Evolutionary conservation across 2,329 filamentous ascomycete genomes (phyloP), one percentile per base, ranked within the genome.

Genomic region (Colletotrichum higginsianum): DNA sequence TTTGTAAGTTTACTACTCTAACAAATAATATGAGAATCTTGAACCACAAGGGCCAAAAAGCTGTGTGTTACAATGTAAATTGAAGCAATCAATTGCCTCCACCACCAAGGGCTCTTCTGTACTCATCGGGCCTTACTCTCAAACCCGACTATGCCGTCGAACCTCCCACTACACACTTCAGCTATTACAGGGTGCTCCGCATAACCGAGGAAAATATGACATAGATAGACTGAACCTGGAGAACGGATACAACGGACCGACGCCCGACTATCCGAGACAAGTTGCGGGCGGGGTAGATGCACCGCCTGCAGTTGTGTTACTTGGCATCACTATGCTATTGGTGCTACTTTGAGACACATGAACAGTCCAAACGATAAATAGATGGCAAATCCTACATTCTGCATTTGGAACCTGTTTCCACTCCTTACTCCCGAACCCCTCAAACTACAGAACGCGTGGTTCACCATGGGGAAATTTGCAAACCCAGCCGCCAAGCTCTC

Each of bases 261-360:
- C 8, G 23, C n/a, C 52, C 7, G 30, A 38, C 2, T 8, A 16
- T n/a, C 18, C 18, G 50, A 35, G 50, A 35, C 26, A 35, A 11
- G 50, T 13, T 38, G 30, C 52, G 52, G 52, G 52, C 52, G 52
- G 52, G 52, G 52, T 55, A 38, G 9, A 21, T 11, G 30, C 52
- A 55, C 2, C 9, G 38, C 13, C 12, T n/a, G 7, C 8, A 38
- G 18, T 1, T 35, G 18, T 38, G 30, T n/a, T 13, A 35, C 30
- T 38, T 35, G 11, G 50, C 50, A 53, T 2, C 30, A 38, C 8
- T 35, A 23, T 4, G 26, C 26, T 8, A 16, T 12, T 16, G 26
- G 23, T 38, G 18, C 30, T 9, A 15, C 30, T 35, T 9, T 38
- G 50, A 35, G 50, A 38, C 23, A 55, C 12, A 35, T 12, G 26